Evolutionary conservation across 2,329 filamentous ascomycete species (phyloP), one percentile per base, ranked within the genome.

Genomic region (Ophiostoma piceae): DNA sequence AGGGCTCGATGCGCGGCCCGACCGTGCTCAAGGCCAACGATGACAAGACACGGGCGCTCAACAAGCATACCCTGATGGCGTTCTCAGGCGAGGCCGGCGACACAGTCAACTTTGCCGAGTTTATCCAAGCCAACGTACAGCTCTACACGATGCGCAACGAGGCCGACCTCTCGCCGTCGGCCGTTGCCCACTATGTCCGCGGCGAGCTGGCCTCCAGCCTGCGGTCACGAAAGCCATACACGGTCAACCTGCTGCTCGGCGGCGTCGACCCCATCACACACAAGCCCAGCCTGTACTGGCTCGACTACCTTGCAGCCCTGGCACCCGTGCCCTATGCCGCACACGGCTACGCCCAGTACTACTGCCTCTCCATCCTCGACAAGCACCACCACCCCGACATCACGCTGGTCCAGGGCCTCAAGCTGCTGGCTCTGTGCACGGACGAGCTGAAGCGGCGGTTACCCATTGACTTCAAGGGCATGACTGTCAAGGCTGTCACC

Each of bases 311-410:
- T 77, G 95, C 94, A 74, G 90, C 94, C 72, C 82, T 94, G 78
- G 94, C 93, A 4, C 87, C 91, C 41, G 84, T 99, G 66, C 95
- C 95, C 70, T 99, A 99, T 78, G 96, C 95, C 67, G 95, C 95
- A 72, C 96, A 99, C 77, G 95, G 95, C 75, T 99, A 99, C 82
- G 95, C 95, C 75, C 95, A 99, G 90, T 98, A 98, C 85, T 99
- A 99, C 85, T 99, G 95, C 80, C 86, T 99, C 72, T 96, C 92
- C 7, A 96, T 97, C 75, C 88, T 99, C 68, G 95, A 99, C 83
- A 99, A 99, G 84, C 95, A 99, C 80, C 95, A 99, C 80, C 92
- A 97, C 77, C 94, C 95, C 66, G 90, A 97, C 77, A 98, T 99
- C 80, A 87, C 86, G 72, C 88, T 95, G 69, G 93, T 91, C 73